Conservation (phyloP, 768 basidiomycete genomes). For the Trametes meyenii region DNA sequence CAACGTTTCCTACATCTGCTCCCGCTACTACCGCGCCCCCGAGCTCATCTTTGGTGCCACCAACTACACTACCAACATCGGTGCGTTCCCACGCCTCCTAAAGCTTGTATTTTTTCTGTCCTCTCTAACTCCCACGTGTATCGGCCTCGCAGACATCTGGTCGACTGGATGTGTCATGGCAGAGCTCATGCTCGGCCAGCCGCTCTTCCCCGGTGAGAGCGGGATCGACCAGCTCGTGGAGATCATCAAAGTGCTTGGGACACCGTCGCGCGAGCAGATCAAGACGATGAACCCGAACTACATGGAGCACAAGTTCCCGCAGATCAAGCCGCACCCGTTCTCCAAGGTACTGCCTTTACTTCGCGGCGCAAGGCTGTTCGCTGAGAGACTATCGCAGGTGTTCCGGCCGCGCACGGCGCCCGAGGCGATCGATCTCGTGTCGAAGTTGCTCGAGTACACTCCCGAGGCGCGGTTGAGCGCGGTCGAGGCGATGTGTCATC, state of each 20-base stretch:
- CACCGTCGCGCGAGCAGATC: slow-evolving; percentile 98
- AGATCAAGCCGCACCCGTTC: slow-evolving; percentile 99
- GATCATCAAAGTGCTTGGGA: slow-evolving; percentile 99
- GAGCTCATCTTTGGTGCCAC: slow-evolving; percentile 99
- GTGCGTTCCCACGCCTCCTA: slow-evolving; percentile 46
- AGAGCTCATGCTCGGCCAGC: slow-evolving; percentile 98
- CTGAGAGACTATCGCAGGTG: slow-evolving; percentile 54
- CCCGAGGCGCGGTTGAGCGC: slow-evolving; percentile 90
- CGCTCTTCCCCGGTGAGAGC: slow-evolving; percentile 97
- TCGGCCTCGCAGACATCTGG: slow-evolving; percentile 80
- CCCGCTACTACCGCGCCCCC: slow-evolving; percentile 97
- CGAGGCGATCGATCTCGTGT: slow-evolving; percentile 95
- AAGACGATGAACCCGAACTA: slow-evolving; percentile 99
- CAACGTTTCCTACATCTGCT: slow-evolving; percentile 99
- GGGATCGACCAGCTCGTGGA: slow-evolving; percentile 99
- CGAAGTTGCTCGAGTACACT: slow-evolving; percentile 97
- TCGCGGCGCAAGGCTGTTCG: slow-evolving; percentile 4
- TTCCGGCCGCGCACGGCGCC: slow-evolving; percentile 97
- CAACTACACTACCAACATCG: slow-evolving; percentile 99
- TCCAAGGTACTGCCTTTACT: slow-evolving; percentile 69
- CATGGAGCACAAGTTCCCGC: slow-evolving; percentile 99
- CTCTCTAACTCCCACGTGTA: neutral
- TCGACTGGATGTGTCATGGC: slow-evolving; percentile 99
- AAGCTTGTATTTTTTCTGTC: neutral
- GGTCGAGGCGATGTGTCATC: slow-evolving; percentile 89